phyloP scores from a whole-genome alignment of 208 protist genomes.

The Crithidia expoeki region DNA sequence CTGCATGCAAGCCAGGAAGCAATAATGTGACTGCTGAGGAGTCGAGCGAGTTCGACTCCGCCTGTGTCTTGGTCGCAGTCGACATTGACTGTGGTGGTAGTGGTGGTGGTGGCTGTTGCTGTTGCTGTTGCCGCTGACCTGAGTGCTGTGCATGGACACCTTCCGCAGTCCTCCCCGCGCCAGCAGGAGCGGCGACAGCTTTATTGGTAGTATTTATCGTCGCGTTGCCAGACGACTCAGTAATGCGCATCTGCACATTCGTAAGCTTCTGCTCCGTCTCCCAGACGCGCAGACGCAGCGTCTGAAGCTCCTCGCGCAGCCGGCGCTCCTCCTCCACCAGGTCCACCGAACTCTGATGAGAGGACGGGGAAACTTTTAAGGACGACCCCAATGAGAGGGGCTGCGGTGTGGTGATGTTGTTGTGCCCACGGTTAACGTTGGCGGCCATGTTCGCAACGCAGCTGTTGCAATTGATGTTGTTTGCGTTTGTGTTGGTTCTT shows the following conservation, averaged over 20 bases:
- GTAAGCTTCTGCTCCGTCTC: conserved; percentile 15
- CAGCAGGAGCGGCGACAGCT: neutral
- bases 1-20: neutral
- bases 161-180: neutral
- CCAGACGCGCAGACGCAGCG: conserved; percentile 3
- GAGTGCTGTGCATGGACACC: neutral
- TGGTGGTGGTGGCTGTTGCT: neutral
- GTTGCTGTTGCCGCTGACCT: neutral
- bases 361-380: conserved; percentile 3
- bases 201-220: neutral
- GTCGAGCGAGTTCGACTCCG: neutral
- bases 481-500: neutral
- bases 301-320: conserved; percentile 10
- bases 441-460: neutral
- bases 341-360: neutral
- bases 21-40: neutral
- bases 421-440: neutral
- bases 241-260: conserved; percentile 2
- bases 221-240: conserved; percentile 3
- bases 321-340: conserved; percentile 14
- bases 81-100: too few relatives aligned
- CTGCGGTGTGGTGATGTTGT: conserved; percentile 9
- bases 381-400: conserved; percentile 10
- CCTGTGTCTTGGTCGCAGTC: neutral
- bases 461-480: neutral